Conservation (phyloP, 352 stramenopile genomes). For the Blastocystis sp. region DNA sequence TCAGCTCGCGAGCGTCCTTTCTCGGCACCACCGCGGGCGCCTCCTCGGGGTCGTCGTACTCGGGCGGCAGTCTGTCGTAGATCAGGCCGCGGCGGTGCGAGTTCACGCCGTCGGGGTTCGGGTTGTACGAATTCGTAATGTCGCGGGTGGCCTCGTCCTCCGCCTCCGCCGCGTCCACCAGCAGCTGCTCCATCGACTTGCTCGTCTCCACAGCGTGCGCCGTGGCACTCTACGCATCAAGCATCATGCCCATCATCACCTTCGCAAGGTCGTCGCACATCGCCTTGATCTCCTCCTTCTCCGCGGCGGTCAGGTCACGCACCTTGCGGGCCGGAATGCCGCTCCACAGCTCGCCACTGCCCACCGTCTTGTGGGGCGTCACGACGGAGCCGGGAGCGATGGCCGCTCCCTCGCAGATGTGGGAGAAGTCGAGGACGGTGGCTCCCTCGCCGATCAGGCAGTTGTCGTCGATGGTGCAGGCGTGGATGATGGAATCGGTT, state of each 20-base stretch:
- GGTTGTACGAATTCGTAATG: conserved; percentile 36
- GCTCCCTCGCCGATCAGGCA: conserved; percentile 90
- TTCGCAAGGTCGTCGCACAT: not conserved
- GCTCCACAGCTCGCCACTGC: conserved; percentile 78
- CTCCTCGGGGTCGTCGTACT: conserved; percentile 41
- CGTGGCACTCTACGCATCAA: not conserved
- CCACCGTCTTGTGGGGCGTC: conserved; percentile 81
- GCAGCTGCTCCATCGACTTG: conserved; percentile 26
- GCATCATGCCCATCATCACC: conserved; percentile 13
- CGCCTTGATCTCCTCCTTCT: not conserved
- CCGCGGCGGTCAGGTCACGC: conserved; percentile 37
- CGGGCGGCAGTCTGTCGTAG: conserved; percentile 61
- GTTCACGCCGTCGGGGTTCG: conserved; percentile 37
- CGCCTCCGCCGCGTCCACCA: conserved; percentile 32
- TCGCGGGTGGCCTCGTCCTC: conserved; percentile 39
- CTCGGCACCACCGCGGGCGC: conserved; percentile 37
- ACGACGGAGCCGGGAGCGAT: conserved; percentile 88
- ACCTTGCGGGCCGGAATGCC: conserved; percentile 58
- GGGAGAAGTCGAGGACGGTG: conserved; percentile 84
- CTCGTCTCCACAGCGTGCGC: conserved; percentile 36
- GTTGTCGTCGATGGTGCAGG: conserved; percentile 90
- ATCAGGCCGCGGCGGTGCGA: conserved; percentile 62
- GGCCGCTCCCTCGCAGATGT: conserved; percentile 87
- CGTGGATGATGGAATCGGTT: conserved; percentile 75
- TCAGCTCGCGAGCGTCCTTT: not conserved